Base-by-base conservation (phyloP, 192 early-diverging fungal species). In the Entomortierella lignicola region DNA sequence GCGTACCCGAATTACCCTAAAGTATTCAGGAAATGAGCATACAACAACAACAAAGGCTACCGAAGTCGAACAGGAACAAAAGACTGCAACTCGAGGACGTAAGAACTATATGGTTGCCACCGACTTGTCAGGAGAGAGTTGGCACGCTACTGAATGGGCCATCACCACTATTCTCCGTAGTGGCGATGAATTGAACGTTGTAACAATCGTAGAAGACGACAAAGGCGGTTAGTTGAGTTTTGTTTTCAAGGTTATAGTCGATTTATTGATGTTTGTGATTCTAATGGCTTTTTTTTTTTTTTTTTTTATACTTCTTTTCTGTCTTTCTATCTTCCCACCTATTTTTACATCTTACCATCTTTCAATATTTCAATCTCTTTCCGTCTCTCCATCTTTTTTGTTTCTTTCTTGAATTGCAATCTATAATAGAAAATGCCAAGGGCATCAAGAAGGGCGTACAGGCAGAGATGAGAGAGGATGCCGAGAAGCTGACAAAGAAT, bases 141-240 rank as follows among this genome's bases (percentile, higher is more conserved):
- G 85, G 59, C 83, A 85, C 57, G 86, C 86, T 2, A 82, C 85
- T 18, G 84, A 87, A 44, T 87, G 86, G 86, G 71, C 84, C 0
- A 82, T 82, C 54, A 81, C 80, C 8, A 85, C 86, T 0, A 81
- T 87, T 32, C 69, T 87, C 42, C 80, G 84, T 43, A 83, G 82
- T 44, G 81, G 82, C 12, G 84, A 87, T 39, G 82, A 83, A 29
- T 23, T 87, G 44, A 83, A 85, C 51, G 66, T 87, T 1, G 77
- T 81, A 0, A 82, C 84, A 6, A 81, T 87, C 20, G 68, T 82
- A 0, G 83, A 85, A 52, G 71, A 83, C 18, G 84, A 87, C 32
- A 62, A 71, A 30, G 81, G 85, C 81, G 10, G 31, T 37, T 13
- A 6, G 31, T 58, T n/a, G n/a, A n/a, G n/a, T n/a, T n/a, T n/a